phyloP scores from a whole-genome alignment of 2,329 filamentous ascomycete genomes.

The Penicillium freii region DNA sequence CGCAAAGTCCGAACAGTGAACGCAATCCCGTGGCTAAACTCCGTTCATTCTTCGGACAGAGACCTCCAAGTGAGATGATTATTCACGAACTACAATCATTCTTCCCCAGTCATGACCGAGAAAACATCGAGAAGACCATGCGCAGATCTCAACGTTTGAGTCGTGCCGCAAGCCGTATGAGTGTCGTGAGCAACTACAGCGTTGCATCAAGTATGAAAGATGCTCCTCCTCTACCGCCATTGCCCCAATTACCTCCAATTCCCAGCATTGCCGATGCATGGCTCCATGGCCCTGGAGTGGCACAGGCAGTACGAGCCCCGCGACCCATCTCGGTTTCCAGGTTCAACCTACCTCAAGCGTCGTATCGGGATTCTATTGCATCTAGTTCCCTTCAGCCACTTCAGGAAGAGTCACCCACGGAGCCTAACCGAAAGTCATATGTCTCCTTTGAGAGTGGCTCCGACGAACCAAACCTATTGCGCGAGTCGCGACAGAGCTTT shows the following conservation, averaged over 20 bases:
- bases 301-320: constrained; percentile 50
- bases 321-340: constrained; percentile 61
- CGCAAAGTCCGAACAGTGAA: constrained; percentile 27
- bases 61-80: constrained; percentile 95
- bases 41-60: constrained; percentile 77
- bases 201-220: constrained; percentile 89
- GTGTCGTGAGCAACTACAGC: constrained; percentile 89
- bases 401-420: constrained; percentile 82
- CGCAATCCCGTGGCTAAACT: constrained; percentile 42
- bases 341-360: constrained; percentile 58
- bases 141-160: constrained; percentile 87
- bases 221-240: constrained; percentile 57
- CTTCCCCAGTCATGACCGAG: constrained; percentile 90
- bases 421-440: constrained; percentile 91
- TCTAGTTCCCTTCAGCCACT: constrained; percentile 86
- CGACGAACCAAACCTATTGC: constrained; percentile 74
- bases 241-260: constrained; percentile 58
- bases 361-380: constrained; percentile 81
- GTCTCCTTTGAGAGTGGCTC: constrained; percentile 65
- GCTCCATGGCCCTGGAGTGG: constrained; percentile 59
- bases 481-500: constrained; percentile 73
- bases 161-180: constrained; percentile 87
- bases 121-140: constrained; percentile 94
- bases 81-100: constrained; percentile 94
- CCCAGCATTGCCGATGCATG: constrained; percentile 94